These are phyloP conservation scores for Barnettozyma sucrosica DNA, from an alignment of 805 yeast genomes.

Conservation along the genomic window DNA sequence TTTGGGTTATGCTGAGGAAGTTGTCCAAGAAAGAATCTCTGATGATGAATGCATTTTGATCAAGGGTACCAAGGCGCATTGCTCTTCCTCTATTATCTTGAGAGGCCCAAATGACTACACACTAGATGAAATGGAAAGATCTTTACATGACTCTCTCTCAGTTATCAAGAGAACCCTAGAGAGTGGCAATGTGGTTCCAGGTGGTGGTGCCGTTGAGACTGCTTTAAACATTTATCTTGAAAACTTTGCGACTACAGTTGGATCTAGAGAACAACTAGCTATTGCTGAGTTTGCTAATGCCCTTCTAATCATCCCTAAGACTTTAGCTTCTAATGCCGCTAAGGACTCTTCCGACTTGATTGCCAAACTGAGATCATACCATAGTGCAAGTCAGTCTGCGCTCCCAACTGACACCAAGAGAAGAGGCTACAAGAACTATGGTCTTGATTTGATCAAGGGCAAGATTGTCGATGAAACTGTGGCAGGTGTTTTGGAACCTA, in stretches of 20 bases:
- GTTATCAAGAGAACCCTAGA: conserved; percentile 96
- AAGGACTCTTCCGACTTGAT: conserved; percentile 93
- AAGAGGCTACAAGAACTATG: conserved; percentile 82
- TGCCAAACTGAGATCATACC: conserved; percentile 93
- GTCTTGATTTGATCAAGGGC: conserved; percentile 87
- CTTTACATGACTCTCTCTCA: conserved; percentile 87
- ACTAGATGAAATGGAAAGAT: conserved; percentile 97
- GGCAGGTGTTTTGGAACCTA: conserved; percentile 92
- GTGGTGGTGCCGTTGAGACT: conserved; percentile 98
- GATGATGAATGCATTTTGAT: conserved; percentile 96
- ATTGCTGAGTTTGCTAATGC: conserved; percentile 96
- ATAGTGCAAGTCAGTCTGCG: conserved; percentile 89
- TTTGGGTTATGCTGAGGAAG: conserved; percentile 90
- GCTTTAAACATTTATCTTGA: conserved; percentile 93
- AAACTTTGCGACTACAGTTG: conserved; percentile 95
- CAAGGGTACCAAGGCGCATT: conserved; percentile 89
- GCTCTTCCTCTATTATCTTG: conserved; percentile 83
- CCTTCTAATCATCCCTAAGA: conserved; percentile 87
- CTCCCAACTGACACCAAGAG: conserved; percentile 78
- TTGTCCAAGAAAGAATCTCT: conserved; percentile 81
- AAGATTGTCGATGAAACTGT: conserved; percentile 80
- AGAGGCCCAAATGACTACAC: conserved; percentile 96
- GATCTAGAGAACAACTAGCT: conserved; percentile 95
- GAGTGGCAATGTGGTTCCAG: conserved; percentile 92
- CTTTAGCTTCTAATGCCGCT: conserved; percentile 95